Evolutionary conservation across 2,329 filamentous ascomycete species (phyloP), one percentile per base, ranked within the genome.

Genomic region (Fusarium virguliforme): DNA sequence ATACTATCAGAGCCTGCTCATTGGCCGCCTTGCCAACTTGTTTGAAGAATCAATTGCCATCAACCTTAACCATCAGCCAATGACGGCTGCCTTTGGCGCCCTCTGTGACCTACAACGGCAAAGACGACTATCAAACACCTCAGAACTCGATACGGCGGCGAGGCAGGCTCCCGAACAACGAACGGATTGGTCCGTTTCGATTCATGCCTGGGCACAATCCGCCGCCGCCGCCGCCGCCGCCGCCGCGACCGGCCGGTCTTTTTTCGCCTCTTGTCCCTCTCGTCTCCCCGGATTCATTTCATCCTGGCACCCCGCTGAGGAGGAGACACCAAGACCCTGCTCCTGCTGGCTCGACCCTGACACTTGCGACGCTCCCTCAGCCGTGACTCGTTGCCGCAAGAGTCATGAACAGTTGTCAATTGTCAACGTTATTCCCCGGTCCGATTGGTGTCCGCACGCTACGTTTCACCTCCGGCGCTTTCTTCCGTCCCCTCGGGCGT

Each of bases 1-100:
- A 72, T 72, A 73, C 62, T 76, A 76, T 76, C 74, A 75, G 63
- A 70, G 26, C 56, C 34, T 37, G 18, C 62, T 59, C 32, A 76
- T 76, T 76, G 74, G 74, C 46, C 67, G 74, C 74, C 71, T 74
- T 72, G 73, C 59, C 68, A 69, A 65, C 68, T 60, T 62, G 74
- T 76, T 76, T 75, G 71, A 72, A 76, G 70, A 76, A 76, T 76
- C 65, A 76, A 76, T 76, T 76, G 74, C 64, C 74, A 76, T 76
- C 72, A 66, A 72, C 54, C 55, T 72, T 50, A 54, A 34, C 15
- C 48, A 26, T 50, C 43, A 41, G 28, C 74, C 74, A 76, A 76
- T 76, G 51, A 13, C 43, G 32, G 51, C 34, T 35, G 24, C 41
- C 32, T 50, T 41, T 62, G 51, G 46, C 43, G 48, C 28, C 63